Evolutionary conservation across 352 stramenopile species (phyloP).

Genomic region (Phytophthora fragariae): DNA sequence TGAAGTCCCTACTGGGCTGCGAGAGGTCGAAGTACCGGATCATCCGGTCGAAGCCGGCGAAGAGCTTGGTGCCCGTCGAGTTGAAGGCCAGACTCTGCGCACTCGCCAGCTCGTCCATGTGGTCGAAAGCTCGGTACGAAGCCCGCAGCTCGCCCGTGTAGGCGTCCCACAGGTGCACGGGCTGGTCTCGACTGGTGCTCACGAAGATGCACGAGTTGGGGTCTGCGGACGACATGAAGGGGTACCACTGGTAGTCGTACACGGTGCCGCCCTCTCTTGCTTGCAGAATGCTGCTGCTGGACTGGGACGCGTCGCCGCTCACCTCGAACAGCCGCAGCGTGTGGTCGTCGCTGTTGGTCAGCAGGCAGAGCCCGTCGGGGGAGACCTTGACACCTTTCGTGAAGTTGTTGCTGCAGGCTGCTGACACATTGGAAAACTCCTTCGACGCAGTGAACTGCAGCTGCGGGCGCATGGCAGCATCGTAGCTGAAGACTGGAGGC

Average conservation of each 20-base stretch:
- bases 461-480: conserved; percentile 22
- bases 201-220: conserved; percentile 88
- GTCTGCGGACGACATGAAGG: conserved; percentile 82
- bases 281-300: conserved; percentile 50
- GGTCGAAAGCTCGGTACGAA: conserved; percentile 85
- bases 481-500: conserved; percentile 23
- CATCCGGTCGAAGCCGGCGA: conserved; percentile 86
- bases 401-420: conserved; percentile 67
- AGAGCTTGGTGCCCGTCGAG: conserved; percentile 80
- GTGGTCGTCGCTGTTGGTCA: conserved; percentile 88
- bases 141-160: conserved; percentile 86
- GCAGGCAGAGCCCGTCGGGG: conserved; percentile 86
- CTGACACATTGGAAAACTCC: conserved; percentile 37
- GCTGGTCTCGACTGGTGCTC: conserved; percentile 86
- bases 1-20: conserved; percentile 70
- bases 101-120: conserved; percentile 86
- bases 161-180: conserved; percentile 93
- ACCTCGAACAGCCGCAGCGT: conserved; percentile 84
- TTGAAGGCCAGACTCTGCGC: conserved; percentile 88
- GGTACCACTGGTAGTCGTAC: conserved; percentile 92
- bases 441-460: conserved; percentile 35
- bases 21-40: conserved; percentile 86
- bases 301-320: conserved; percentile 9
- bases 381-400: conserved; percentile 78
- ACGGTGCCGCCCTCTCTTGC: conserved; percentile 79